Evolutionary conservation across 352 stramenopile genomes (phyloP), one percentile per base, ranked within the genome.

Genomic region (Phytophthora cryptogea): DNA sequence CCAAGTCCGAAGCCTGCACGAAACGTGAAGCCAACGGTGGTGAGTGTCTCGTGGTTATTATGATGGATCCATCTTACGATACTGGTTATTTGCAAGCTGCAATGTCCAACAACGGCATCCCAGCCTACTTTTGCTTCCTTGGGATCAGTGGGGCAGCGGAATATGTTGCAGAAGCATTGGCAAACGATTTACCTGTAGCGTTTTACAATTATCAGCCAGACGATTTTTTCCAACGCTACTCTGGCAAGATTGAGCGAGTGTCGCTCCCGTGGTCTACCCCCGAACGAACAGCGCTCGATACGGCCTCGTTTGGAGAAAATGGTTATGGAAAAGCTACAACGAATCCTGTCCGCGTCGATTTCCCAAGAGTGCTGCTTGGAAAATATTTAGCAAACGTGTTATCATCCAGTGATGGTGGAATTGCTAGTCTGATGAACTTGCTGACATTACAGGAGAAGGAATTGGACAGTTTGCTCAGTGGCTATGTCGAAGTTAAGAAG

Each of bases 191-290:
- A 10, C 56, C 72, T 2, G 60, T 88, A 10, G 52, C 66, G 6
- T 88, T 85, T 45, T 83, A 83, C 41, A 63, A 80, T 44, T 85
- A 73, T 39, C 72, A 88, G 36, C 75, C 78, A 3, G 70, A 85
- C 31, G 44, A 68, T 7, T 73, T 88, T 27, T 71, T 80, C 35
- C 54, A 70, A 10, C 42, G 54, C 11, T 44, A 78, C 17, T 5
- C 13, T 5, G 65, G 55, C 5, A 14, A 63, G 11, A 62, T 85
- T 10, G 60, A 78, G 41, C 68, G 74, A 11, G 57, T 88, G 9
- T 56, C 66, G 3, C 56, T 86, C 4, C 79, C 79, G 4, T 65
- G 54, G n/a, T 42, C 63, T 8, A 72, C 67, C 4, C 66, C 71
- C 11, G 49, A 67, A 20, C 37, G 33, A 8, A 63, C 59, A 2